phyloP scores from a whole-genome alignment of 2,329 filamentous ascomycete species.

The Akanthomyces dipterigenus region DNA sequence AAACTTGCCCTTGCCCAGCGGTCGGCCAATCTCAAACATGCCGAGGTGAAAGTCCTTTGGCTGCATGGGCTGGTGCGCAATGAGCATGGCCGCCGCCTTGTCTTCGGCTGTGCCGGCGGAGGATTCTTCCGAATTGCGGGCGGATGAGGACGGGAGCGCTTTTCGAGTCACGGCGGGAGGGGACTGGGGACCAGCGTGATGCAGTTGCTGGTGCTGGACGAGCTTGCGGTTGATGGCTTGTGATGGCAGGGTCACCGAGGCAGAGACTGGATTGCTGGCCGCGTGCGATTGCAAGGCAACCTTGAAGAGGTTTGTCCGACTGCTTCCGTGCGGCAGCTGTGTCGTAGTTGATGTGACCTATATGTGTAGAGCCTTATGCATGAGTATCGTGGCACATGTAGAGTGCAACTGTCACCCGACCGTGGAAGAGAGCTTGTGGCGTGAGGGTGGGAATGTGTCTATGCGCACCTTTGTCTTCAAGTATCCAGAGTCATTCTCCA shows the following conservation, averaged over 20 bases:
- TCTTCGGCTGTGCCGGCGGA: constrained; percentile 34
- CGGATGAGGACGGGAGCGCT: constrained; percentile 17
- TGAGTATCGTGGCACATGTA: not conserved
- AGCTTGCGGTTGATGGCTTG: constrained; percentile 54
- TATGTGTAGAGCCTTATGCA: not conserved
- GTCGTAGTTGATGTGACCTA: constrained; percentile 26
- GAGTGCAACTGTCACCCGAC: not conserved
- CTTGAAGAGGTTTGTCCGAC: constrained; percentile 78
- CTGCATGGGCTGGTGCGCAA: constrained; percentile 50
- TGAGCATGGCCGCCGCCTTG: constrained; percentile 34
- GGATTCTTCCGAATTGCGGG: constrained; percentile 42
- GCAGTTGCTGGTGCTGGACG: constrained; percentile 19
- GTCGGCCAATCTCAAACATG: constrained; percentile 90
- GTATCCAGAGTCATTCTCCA: constrained; percentile 68
- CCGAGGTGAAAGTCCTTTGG: constrained; percentile 73
- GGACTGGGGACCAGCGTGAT: constrained; percentile 43
- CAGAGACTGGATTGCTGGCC: constrained; percentile 53
- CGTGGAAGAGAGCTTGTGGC: not conserved
- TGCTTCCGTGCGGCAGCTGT: constrained; percentile 46
- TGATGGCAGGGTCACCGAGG: constrained; percentile 61
- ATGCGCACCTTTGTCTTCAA: constrained; percentile 70
- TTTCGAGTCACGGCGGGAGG: constrained; percentile 23
- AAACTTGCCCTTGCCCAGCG: constrained; percentile 82
- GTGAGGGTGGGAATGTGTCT: not conserved
- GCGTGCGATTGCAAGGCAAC: constrained; percentile 69